Percentiles rank a stretch among this genome's conserved stretches.
Evolutionary conservation across 805 yeast species (phyloP).

Genomic region (Saccharomycodes ludwigii): DNA sequence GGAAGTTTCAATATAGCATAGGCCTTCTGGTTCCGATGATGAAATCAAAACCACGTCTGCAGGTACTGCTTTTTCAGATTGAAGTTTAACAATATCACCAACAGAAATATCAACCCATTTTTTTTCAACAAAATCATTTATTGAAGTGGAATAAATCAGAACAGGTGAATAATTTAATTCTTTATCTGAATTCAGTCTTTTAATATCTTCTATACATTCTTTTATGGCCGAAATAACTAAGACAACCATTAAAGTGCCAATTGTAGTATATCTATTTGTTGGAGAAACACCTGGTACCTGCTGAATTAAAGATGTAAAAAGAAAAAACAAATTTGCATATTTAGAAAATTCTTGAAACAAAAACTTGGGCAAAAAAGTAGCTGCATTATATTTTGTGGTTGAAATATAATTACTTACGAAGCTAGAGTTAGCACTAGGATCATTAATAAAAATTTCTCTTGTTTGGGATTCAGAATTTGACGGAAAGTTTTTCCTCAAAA

Average conservation of each 20-base stretch:
- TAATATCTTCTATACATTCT: conserved; percentile 82
- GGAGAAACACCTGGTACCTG: conserved; percentile 97
- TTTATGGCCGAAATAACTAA: conserved; percentile 83
- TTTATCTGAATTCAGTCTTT: conserved; percentile 76
- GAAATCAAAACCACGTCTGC: conserved; percentile 79
- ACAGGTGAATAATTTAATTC: conserved; percentile 76
- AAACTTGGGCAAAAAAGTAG: conserved; percentile 90
- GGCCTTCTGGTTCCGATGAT: conserved; percentile 96
- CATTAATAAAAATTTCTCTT: conserved; percentile 57
- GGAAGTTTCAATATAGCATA: conserved; percentile 95
- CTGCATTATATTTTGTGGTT: conserved; percentile 88
- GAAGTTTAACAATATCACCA: conserved; percentile 81
- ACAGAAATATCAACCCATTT: conserved; percentile 83
- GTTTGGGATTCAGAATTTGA: conserved; percentile 30
- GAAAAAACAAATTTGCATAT: conserved; percentile 88
- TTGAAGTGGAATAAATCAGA: conserved; percentile 43
- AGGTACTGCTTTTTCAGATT: conserved; percentile 83
- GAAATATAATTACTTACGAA: conserved; percentile 79
- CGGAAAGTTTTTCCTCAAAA: conserved; percentile 19
- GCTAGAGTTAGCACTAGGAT: conserved; percentile 39
- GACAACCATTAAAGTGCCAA: conserved; percentile 79
- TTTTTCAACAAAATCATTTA: conserved; percentile 41
- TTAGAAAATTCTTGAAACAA: conserved; percentile 93
- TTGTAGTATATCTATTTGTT: conserved; percentile 89
- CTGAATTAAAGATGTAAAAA: conserved; percentile 86